Base-by-base conservation (phyloP, 129 eudicot genomes). In the Solidago caesia region DNA sequence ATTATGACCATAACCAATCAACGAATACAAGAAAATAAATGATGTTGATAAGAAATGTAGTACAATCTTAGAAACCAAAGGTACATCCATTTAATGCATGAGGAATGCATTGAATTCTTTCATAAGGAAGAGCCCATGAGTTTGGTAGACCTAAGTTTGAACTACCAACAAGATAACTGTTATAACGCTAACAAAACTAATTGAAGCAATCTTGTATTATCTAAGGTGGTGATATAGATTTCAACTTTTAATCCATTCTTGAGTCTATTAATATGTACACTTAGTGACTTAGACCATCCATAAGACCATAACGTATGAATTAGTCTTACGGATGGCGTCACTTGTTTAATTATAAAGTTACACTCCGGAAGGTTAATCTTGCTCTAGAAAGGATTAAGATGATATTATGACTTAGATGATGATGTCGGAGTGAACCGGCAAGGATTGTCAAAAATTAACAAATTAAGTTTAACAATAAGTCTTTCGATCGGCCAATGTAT, bases 91-190 rank as follows among this genome's bases (percentile, higher is more conserved):
- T 51, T 25, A 77, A 43, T 62, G 68, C 73, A 52, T 26, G 13
- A 14, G 27, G 41, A 77, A 52, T 64, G 78, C 68, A 72, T 63
- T 79, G 44, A 79, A 72, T 64, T 44, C 62, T 44, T 26, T 64
- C 82, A 72, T 64, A 71, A 72, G 64, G 39, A 79, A 71, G 51
- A 53, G 64, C 58, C 44, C 66, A 64, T 55, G 77, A 72, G 73
- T 79, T 77, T 64, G 77, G 73, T 71, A 64, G 67, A 71, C 60
- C 9, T 44, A 39, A 45, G 27, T 6, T 41, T 15, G 48, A 62
- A 69, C 39, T 48, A 68, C 74, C 66, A 61, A 51, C 55, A 56
- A 64, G 55, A 15, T 39, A 48, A 82, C 39, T 33, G 56, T 71
- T 78, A 56, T 68, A 68, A 9, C 64, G 47, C 59, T 72, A 77